Conservation (phyloP, 352 stramenopile genomes). For the Elongisporangium prolatum region DNA sequence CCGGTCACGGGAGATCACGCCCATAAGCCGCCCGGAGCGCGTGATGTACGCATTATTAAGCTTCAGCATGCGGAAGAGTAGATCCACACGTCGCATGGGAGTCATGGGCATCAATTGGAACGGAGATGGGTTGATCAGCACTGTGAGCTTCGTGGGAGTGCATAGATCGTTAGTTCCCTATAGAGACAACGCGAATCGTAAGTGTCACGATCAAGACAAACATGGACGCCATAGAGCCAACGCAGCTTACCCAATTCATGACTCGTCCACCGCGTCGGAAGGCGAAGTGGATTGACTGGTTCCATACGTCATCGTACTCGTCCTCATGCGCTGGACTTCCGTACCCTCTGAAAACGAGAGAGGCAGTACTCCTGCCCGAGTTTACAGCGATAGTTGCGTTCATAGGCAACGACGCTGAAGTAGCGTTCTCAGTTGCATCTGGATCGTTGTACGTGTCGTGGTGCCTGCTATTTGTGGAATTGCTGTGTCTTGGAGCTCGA, state of each 20-base stretch:
- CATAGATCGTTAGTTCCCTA: slow-evolving; percentile 61
- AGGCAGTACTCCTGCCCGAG: too few species aligned
- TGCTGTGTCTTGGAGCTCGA: slow-evolving; percentile 9
- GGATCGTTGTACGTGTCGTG: too few species aligned
- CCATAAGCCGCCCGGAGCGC: slow-evolving; percentile 69
- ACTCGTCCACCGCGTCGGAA: slow-evolving; percentile 65
- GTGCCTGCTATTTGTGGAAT: too few species aligned
- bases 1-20: slow-evolving; percentile 68
- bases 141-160: slow-evolving; percentile 55
- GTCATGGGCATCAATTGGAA: slow-evolving; percentile 86
- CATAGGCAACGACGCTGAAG: too few species aligned
- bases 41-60: slow-evolving; percentile 88
- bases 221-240: neutral
- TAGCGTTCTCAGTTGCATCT: too few species aligned
- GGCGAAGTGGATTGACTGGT: slow-evolving; percentile 62
- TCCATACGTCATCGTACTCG: slow-evolving; percentile 1
- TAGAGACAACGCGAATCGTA: slow-evolving; percentile 1
- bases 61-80: slow-evolving; percentile 88
- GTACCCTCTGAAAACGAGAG: too few species aligned
- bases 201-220: slow-evolving; percentile 2
- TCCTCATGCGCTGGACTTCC: too few species aligned
- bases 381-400: too few species aligned
- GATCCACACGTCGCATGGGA: slow-evolving; percentile 74
- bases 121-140: slow-evolving; percentile 71
- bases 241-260: slow-evolving; percentile 69